phyloP scores from a whole-genome alignment of 2,329 filamentous ascomycete species.

The Colletotrichum australisinense region DNA sequence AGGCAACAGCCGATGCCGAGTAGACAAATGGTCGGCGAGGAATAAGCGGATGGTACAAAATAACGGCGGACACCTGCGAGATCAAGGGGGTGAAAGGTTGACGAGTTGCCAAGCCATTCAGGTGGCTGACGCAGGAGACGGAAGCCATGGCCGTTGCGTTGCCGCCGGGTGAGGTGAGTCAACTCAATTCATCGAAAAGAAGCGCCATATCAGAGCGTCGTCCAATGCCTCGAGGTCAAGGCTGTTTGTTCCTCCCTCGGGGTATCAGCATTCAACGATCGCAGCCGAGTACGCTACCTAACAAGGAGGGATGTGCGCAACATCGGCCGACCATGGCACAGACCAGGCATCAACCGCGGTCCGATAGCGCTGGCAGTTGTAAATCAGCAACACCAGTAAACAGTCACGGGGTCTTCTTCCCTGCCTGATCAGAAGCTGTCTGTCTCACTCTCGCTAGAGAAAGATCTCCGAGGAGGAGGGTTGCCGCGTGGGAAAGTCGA shows the following conservation, averaged over 20 bases:
- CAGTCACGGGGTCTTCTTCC: neutral
- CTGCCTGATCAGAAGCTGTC: neutral
- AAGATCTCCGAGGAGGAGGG: neutral
- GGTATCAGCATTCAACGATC: neutral
- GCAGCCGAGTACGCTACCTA: neutral
- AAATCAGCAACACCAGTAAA: neutral
- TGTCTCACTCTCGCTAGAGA: neutral
- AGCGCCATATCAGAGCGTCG: neutral
- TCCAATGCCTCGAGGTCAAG: neutral
- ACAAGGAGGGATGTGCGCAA: neutral
- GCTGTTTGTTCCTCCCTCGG: neutral
- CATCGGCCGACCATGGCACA: neutral
- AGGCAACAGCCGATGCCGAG: neutral
- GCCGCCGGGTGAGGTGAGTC: constrained; percentile 11
- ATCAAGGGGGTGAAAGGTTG: constrained; percentile 3
- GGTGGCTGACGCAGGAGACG: constrained; percentile 6
- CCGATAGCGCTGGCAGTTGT: neutral
- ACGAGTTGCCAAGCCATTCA: constrained; percentile 23
- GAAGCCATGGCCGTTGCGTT: constrained; percentile 17
- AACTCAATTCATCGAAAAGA: neutral
- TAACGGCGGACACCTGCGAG: neutral
- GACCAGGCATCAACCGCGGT: neutral
- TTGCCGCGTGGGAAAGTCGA: neutral
- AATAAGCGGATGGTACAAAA: neutral
- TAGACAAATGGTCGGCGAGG: neutral